These are phyloP conservation scores for Daldinia sp. DNA, from an alignment of 2,329 filamentous ascomycete genomes.

Conservation along the genomic window DNA sequence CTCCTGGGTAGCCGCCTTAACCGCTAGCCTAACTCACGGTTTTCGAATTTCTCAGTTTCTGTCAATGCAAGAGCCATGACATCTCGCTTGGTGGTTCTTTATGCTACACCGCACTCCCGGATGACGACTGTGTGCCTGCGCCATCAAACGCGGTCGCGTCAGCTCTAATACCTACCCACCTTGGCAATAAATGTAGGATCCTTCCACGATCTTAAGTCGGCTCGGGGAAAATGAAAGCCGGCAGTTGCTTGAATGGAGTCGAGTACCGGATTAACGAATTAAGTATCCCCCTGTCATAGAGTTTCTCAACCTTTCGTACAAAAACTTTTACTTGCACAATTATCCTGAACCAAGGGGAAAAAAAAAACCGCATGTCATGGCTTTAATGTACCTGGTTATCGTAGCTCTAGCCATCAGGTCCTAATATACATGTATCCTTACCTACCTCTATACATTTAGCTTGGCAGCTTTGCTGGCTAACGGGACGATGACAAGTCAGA, in stretches of 20 bases:
- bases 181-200: conserved; percentile 38
- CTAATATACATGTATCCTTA: conserved; percentile 7
- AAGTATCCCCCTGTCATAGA: conserved; percentile 19
- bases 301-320: conserved; percentile 24
- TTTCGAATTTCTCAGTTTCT: conserved; percentile 27
- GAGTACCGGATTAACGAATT: conserved; percentile 11
- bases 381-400: conserved; percentile 4
- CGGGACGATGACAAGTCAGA: conserved; percentile 49
- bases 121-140: conserved; percentile 34
- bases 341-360: conserved; percentile 2
- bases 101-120: conserved; percentile 26
- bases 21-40: conserved; percentile 26
- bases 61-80: conserved; percentile 26
- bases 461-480: conserved; percentile 47
- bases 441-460: conserved; percentile 22
- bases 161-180: conserved; percentile 39
- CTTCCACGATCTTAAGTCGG: conserved; percentile 23
- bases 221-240: conserved; percentile 18
- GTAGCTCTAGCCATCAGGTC: conserved; percentile 7
- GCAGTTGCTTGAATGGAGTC: conserved; percentile 27
- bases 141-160: conserved; percentile 36
- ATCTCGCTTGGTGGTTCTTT: conserved; percentile 23
- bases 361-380: conserved; percentile 22
- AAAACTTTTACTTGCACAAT: conserved; percentile 25
- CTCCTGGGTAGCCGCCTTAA: conserved; percentile 38